Evolutionary conservation across 2,329 filamentous ascomycete genomes (phyloP), one percentile per base, ranked within the genome.

Genomic region (Claviceps sp.): DNA sequence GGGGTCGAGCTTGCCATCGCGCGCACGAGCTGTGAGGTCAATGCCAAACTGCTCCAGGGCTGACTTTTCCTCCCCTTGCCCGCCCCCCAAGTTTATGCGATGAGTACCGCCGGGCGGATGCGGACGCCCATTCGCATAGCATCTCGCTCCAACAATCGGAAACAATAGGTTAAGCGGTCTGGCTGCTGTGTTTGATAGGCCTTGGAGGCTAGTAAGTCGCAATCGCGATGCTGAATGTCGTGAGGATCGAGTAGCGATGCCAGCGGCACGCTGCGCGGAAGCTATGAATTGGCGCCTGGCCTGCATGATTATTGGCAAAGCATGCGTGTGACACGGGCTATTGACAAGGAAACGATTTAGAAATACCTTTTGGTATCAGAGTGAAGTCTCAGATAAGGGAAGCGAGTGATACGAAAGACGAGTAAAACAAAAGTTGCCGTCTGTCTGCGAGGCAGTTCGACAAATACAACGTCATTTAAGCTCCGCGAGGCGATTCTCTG

Each of bases 31-130:
- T 1, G 93, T 97, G 50, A 98, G 74, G 65, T 98, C 91, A 55
- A 96, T 76, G 53, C 93, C 93, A 62, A 84, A 98, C 66, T 95
- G 81, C 67, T 97, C 91, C 49, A 97, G 71, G 0, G 93, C 90
- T 2, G 90, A 75, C 69, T 96, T 95, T 67, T 96, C 75, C 45
- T 78, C 76, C 59, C 78, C 79, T 30, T 78, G 76, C 59, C 78
- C 78, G 30, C 74, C 85, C 52, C 88, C 80, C 65, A 97, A 70
- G 64, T 97, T 83, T 90, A 97, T 97, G 57, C 85, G 86, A 69
- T 96, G 89, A 1, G 89, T 96, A 52, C 90, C 90, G 49, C 91
- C 91, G 0, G 91, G 89, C 1, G 89, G 90, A 58, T 93, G 88
- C 56, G 89, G 87, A 54, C 85, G 75, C 61, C 86, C 84, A 73